These are phyloP conservation scores for Pelargonium fulgidum DNA, from an alignment of 441 rosid genomes.

Conservation along the genomic window DNA sequence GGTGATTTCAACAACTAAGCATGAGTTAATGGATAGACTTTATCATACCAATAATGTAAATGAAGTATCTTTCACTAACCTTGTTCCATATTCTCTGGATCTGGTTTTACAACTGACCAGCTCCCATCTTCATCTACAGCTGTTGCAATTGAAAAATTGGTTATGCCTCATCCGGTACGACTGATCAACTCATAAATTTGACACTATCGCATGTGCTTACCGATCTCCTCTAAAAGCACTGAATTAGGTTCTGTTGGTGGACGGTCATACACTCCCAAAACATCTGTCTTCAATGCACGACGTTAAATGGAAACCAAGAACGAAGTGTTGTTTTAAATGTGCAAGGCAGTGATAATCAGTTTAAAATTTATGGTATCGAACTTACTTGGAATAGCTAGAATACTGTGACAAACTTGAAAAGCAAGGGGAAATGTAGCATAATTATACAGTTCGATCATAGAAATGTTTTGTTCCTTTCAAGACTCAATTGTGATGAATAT, in stretches of 20 bases:
- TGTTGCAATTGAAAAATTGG: slow-evolving; percentile 22
- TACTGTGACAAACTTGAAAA: too few relatives aligned
- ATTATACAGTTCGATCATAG: too few relatives aligned
- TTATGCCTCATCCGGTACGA: slow-evolving; percentile 9
- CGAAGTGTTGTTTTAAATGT: not conserved
- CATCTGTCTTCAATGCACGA: slow-evolving; percentile 60
- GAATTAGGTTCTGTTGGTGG: slow-evolving; percentile 77
- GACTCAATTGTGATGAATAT: not conserved
- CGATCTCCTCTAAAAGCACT: slow-evolving; percentile 74
- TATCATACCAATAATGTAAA: not conserved
- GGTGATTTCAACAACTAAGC: too few relatives aligned
- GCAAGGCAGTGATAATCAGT: not conserved
- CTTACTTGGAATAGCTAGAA: too few relatives aligned
- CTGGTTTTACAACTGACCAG: slow-evolving; percentile 72
- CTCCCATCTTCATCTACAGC: slow-evolving; percentile 78
- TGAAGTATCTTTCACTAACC: slow-evolving; percentile 37
- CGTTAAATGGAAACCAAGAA: slow-evolving; percentile 40
- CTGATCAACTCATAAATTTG: not conserved
- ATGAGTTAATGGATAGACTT: not conserved
- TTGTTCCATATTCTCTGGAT: slow-evolving; percentile 31
- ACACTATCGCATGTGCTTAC: slow-evolving; percentile 30
- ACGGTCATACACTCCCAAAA: slow-evolving; percentile 77
- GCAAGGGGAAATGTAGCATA: too few relatives aligned
- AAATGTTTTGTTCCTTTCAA: too few relatives aligned
- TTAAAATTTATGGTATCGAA: too few relatives aligned